Evolutionary conservation across 2,329 filamentous ascomycete genomes (phyloP).

Genomic region (Monascus ruber): DNA sequence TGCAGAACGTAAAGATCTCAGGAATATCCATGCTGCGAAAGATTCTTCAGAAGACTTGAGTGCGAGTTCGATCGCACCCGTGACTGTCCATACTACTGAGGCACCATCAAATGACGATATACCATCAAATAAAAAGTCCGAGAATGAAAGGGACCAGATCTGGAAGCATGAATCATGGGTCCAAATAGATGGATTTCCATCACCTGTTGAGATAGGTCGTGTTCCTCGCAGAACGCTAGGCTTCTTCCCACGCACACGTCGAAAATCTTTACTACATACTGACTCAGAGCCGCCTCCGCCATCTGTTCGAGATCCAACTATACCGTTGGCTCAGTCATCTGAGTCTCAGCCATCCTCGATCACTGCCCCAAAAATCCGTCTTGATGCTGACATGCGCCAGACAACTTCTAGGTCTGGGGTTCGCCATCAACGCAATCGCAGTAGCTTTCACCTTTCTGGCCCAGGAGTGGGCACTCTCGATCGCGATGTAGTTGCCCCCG

Average conservation of each 20-base stretch:
- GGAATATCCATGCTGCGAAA: conserved; percentile 8
- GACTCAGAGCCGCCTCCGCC: conserved; percentile 42
- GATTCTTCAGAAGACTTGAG: conserved; percentile 20
- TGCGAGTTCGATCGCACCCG: conserved; percentile 23
- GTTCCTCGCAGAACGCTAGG: conserved; percentile 70
- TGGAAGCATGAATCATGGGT: conserved; percentile 92
- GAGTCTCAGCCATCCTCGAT: conserved; percentile 15
- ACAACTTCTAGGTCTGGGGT: conserved; percentile 22
- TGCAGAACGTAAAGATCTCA: conserved; percentile 15
- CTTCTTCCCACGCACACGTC: conserved; percentile 81
- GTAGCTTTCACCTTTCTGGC: conserved; percentile 56
- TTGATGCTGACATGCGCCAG: conserved; percentile 16
- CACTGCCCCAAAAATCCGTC: conserved; percentile 17
- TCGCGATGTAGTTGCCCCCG: conserved; percentile 39
- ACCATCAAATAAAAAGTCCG: conserved; percentile 12
- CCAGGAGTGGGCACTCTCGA: conserved; percentile 81
- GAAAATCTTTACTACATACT: conserved; percentile 61
- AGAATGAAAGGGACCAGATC: conserved; percentile 49
- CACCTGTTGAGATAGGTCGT: conserved; percentile 74
- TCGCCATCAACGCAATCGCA: conserved; percentile 30
- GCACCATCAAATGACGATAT: conserved; percentile 3
- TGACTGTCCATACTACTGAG: conserved; percentile 3
- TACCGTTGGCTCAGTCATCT: conserved; percentile 14
- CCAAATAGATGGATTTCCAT: conserved; percentile 56
- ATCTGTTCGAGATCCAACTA: conserved; percentile 19